phyloP scores from a whole-genome alignment of 768 basidiomycete species.

The Cystofilobasidium bisporidii region DNA sequence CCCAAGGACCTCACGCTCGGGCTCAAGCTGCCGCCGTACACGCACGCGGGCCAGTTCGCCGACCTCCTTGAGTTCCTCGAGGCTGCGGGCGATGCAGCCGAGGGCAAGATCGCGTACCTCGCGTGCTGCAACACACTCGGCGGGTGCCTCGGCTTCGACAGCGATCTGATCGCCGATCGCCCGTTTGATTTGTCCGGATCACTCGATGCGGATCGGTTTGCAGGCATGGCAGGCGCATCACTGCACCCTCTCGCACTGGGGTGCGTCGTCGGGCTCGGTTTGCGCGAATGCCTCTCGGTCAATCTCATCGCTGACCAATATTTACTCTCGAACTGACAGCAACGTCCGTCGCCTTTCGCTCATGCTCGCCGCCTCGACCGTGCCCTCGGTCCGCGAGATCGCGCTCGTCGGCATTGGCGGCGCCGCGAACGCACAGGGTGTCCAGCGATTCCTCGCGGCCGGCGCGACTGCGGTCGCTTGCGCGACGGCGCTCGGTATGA shows the following conservation, averaged over 20 bases:
- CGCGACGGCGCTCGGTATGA: constrained; percentile 47
- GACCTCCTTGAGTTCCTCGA: constrained; percentile 43
- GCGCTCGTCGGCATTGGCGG: constrained; percentile 74
- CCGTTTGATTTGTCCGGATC: neutral
- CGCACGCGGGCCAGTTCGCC: constrained; percentile 53
- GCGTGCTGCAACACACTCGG: constrained; percentile 27
- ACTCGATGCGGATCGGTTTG: constrained; percentile 13
- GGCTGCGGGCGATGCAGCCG: neutral
- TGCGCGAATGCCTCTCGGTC: too few relatives aligned
- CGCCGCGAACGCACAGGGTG: constrained; percentile 54
- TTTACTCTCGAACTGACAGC: constrained; percentile 26
- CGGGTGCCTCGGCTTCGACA: constrained; percentile 15
- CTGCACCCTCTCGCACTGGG: constrained; percentile 69
- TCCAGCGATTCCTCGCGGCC: constrained; percentile 58
- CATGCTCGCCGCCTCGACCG: constrained; percentile 43
- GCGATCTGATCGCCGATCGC: neutral
- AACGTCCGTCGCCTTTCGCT: constrained; percentile 46
- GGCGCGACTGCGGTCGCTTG: constrained; percentile 65
- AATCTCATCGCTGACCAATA: neutral
- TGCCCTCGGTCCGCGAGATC: constrained; percentile 46
- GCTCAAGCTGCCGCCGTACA: constrained; percentile 69
- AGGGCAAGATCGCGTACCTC: constrained; percentile 5
- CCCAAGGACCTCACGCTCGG: constrained; percentile 52
- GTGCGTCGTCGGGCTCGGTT: constrained; percentile 49
- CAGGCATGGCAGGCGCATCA: constrained; percentile 63